Percentiles rank a stretch among this genome's conserved stretches.
Evolutionary conservation across 768 basidiomycete species (phyloP).

Genomic region (Tephrocybe sp.): DNA sequence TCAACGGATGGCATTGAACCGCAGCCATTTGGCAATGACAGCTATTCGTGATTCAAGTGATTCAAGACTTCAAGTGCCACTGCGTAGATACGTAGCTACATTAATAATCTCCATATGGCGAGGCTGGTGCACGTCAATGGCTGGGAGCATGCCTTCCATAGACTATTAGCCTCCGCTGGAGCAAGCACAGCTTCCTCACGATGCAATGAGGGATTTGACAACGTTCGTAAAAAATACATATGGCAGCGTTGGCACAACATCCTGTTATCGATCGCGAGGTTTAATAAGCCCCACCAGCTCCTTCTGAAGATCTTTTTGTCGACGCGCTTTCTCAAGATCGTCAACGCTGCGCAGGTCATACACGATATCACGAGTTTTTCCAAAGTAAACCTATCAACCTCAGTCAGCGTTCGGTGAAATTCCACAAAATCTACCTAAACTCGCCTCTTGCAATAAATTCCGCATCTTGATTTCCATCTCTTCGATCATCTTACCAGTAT

Average conservation of each 20-base stretch:
- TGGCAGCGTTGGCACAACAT: background rate
- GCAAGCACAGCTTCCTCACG: too few species aligned
- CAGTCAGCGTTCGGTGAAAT: slow-evolving; percentile 1
- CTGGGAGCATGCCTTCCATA: too few species aligned
- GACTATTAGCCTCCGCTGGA: too few species aligned
- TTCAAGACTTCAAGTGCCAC: background rate
- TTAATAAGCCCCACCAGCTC: slow-evolving; percentile 88
- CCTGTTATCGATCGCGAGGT: slow-evolving; percentile 36
- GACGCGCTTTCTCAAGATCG: slow-evolving; percentile 77
- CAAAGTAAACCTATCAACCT: slow-evolving; percentile 75
- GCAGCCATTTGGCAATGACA: background rate
- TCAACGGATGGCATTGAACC: background rate
- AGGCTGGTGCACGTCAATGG: background rate
- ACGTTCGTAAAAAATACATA: slow-evolving; percentile 3
- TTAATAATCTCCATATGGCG: background rate
- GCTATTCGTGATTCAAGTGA: background rate
- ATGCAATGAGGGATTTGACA: background rate
- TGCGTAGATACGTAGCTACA: background rate
- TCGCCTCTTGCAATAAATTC: slow-evolving; percentile 84
- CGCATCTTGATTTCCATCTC: slow-evolving; percentile 99
- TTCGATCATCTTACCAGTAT: slow-evolving; percentile 94
- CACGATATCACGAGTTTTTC: slow-evolving; percentile 94
- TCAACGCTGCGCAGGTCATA: slow-evolving; percentile 87
- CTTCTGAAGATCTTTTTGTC: slow-evolving; percentile 83
- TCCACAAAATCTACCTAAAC: slow-evolving; percentile 10